Base-by-base conservation (phyloP, 371 early-diverging fungal species). In the Syncephalastrum racemosum region DNA sequence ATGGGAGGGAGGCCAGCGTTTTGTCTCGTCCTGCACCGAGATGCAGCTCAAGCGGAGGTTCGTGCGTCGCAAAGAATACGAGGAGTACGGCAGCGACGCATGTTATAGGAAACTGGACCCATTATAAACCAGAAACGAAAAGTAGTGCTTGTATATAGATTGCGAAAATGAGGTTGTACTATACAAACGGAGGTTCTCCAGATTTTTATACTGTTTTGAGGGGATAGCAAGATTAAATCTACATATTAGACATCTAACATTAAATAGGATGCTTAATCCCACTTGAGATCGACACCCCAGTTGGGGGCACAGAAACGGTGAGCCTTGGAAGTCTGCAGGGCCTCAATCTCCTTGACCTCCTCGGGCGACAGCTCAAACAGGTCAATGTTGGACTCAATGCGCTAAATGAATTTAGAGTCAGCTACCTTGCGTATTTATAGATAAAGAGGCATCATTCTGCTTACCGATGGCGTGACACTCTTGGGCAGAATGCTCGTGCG, bases 401-500 rank as follows among this genome's bases (percentile, higher is more conserved):
- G 71, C 69, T 72, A 40, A 12, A 54, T 4, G 23, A 41, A 25
- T 45, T n/a, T 36, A 20, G 39, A 57, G 46, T 23, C 19, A 20
- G 14, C 19, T 4, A 31, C 5, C 8, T 31, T 18, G 4, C 20
- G 22, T 3, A 40, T n/a, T 14, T 20, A 24, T 7, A 27, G 36
- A 4, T n/a, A 14, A 2, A 20, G 23, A 12, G 8, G n/a, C 31
- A 44, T 31, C 47, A 27, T 18, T 16, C n/a, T 24, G 63, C 58
- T 58, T 76, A 76, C 77, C 48, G 70, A 65, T 46, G 75, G 63
- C 12, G 64, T 74, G 10, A 72, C 73, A 52, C 78, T 75, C 70
- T 85, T 85, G 40, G 85, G 85, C 53, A 84, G 66, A 4, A 80
- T 79, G 19, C 64, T 68, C 2, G 65, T 62, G 24, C 89, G 85